phyloP scores from a whole-genome alignment of 352 stramenopile genomes.

The Globisporangium orthogonon region DNA sequence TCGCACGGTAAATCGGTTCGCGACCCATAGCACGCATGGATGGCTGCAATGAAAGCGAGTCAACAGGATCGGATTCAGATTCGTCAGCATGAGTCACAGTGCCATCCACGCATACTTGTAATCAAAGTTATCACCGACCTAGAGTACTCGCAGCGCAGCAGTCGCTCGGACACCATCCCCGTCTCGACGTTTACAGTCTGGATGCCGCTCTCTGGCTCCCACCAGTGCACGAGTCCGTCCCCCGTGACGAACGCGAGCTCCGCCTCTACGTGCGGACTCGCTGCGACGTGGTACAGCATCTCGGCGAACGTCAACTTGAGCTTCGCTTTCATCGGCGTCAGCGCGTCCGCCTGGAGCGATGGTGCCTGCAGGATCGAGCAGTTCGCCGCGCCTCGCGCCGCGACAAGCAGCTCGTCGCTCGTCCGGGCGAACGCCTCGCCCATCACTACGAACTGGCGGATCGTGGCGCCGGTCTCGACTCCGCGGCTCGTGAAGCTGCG shows the following conservation, averaged over 20 bases:
- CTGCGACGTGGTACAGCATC: conserved; percentile 52
- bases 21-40: conserved; percentile 62
- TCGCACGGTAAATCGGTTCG: conserved; percentile 30
- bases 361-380: conserved; percentile 29
- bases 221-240: conserved; percentile 42
- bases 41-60: conserved; percentile 25
- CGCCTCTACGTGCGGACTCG: conserved; percentile 54
- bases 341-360: neutral
- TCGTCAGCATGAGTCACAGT: neutral
- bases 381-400: conserved; percentile 35
- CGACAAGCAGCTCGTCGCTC: conserved; percentile 23
- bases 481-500: conserved; percentile 24
- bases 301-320: conserved; percentile 44
- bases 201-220: conserved; percentile 37
- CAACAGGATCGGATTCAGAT: neutral
- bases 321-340: conserved; percentile 22
- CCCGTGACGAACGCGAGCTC: conserved; percentile 48
- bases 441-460: conserved; percentile 59
- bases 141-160: conserved; percentile 66
- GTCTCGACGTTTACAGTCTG: conserved; percentile 23
- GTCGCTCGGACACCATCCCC: conserved; percentile 20
- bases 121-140: conserved; percentile 26
- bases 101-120: neutral
- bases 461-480: conserved; percentile 45
- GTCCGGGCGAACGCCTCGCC: conserved; percentile 35